Conservation (phyloP, 306 rosid genomes). For the Canavalia ensiformis region DNA sequence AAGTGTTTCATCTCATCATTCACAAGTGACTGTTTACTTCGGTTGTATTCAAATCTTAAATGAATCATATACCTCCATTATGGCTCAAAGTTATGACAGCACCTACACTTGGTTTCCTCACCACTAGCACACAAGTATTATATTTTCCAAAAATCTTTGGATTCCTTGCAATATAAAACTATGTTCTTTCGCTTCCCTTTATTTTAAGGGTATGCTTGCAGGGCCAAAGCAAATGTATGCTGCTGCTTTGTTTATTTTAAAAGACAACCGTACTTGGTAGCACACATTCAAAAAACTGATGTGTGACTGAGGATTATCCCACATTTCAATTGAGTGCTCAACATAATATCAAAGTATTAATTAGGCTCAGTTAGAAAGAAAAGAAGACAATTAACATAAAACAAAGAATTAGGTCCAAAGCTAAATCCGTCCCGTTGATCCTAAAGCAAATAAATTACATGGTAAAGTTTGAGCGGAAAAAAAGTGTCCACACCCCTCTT, state of each 20-base stretch:
- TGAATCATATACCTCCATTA: neutral
- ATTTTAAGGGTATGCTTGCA: constrained; percentile 1
- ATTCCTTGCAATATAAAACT: neutral
- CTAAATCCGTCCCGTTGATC: constrained; percentile 40
- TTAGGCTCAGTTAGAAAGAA: constrained; percentile 20
- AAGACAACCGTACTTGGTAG: neutral
- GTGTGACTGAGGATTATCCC: neutral
- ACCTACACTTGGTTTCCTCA: neutral
- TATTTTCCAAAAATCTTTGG: neutral
- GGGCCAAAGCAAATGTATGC: neutral
- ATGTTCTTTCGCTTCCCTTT: constrained; percentile 12
- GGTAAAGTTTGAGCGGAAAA: constrained; percentile 28
- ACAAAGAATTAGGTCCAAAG: constrained; percentile 42
- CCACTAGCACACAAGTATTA: neutral
- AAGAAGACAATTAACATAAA: constrained; percentile 39
- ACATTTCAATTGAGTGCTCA: constrained; percentile 30
- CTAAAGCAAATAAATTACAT: constrained; percentile 41
- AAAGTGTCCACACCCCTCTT: constrained; percentile 21
- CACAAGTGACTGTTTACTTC: neutral
- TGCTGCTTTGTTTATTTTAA: neutral
- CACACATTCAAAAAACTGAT: neutral
- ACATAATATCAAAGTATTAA: constrained; percentile 15
- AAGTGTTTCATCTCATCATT: neutral
- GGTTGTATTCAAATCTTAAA: neutral
- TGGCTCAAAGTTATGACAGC: neutral